Evolutionary conservation across 257 asterid species (phyloP).

Genomic region (Euphrasia confusa): DNA sequence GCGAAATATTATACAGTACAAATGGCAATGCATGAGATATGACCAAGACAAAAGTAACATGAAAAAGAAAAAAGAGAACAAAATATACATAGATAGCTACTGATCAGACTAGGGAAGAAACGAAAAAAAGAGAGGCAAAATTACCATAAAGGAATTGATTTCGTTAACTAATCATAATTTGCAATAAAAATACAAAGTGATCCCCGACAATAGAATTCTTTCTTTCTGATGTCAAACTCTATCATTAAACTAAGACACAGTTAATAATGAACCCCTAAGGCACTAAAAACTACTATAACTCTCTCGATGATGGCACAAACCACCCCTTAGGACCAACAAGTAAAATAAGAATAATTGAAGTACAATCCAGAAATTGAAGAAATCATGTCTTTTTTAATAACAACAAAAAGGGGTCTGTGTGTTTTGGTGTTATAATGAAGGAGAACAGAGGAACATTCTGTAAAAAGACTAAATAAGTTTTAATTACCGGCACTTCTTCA

Average conservation of each 20-base stretch:
- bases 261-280: not conserved
- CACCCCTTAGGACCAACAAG: not conserved
- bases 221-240: not conserved
- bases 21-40: not conserved
- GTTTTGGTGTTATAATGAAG: not conserved
- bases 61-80: not conserved
- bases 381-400: not conserved
- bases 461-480: slow-evolving; percentile 2
- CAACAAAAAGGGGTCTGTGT: not conserved
- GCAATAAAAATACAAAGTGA: not conserved
- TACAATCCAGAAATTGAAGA: not conserved
- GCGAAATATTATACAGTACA: not conserved
- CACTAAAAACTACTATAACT: not conserved
- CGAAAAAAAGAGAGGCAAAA: too few relatives aligned
- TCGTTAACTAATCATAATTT: not conserved
- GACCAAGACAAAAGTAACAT: not conserved
- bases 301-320: not conserved
- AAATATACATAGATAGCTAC: too few relatives aligned
- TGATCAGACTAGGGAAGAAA: too few relatives aligned
- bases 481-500: slow-evolving; percentile 40
- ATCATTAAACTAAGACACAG: not conserved
- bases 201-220: not conserved
- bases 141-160: not conserved
- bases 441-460: not conserved
- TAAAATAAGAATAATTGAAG: not conserved